These are phyloP conservation scores for Pseudopyricularia cyperi DNA, from an alignment of 2,329 filamentous ascomycete genomes.

Conservation along the genomic window DNA sequence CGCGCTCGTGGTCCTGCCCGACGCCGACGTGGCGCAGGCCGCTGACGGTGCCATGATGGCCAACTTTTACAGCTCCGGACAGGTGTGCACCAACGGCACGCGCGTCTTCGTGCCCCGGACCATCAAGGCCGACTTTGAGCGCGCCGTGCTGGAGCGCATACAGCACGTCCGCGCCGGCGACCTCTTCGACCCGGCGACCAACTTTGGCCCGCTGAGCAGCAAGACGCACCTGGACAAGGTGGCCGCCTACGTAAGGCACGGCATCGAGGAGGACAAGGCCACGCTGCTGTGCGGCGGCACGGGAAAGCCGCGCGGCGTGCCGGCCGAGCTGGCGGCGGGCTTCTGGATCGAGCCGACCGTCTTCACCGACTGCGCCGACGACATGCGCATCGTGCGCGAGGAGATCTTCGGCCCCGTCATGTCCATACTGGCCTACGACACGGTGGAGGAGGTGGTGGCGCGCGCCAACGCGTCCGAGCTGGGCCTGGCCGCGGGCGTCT, in stretches of 20 bases:
- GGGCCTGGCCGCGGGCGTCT: conserved; percentile 74
- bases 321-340: conserved; percentile 41
- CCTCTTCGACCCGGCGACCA: conserved; percentile 58
- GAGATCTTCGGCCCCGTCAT: conserved; percentile 88
- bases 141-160: conserved; percentile 56
- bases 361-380: conserved; percentile 74
- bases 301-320: conserved; percentile 38
- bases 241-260: conserved; percentile 60
- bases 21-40: conserved; percentile 66
- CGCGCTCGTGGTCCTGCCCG: conserved; percentile 61
- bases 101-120: conserved; percentile 65
- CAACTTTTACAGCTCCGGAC: conserved; percentile 83
- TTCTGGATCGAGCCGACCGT: conserved; percentile 78
- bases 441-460: conserved; percentile 52
- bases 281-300: conserved; percentile 60
- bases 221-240: conserved; percentile 67
- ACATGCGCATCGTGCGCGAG: conserved; percentile 67
- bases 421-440: conserved; percentile 63
- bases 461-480: conserved; percentile 68
- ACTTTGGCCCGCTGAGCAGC: conserved; percentile 75
- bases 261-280: conserved; percentile 60
- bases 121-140: conserved; percentile 57
- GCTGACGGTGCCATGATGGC: conserved; percentile 87
- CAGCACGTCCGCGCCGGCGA: conserved; percentile 56
- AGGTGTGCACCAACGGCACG: conserved; percentile 89